These are phyloP conservation scores for Dicorynia guianensis DNA, from an alignment of 306 rosid species.

Conservation along the genomic window DNA sequence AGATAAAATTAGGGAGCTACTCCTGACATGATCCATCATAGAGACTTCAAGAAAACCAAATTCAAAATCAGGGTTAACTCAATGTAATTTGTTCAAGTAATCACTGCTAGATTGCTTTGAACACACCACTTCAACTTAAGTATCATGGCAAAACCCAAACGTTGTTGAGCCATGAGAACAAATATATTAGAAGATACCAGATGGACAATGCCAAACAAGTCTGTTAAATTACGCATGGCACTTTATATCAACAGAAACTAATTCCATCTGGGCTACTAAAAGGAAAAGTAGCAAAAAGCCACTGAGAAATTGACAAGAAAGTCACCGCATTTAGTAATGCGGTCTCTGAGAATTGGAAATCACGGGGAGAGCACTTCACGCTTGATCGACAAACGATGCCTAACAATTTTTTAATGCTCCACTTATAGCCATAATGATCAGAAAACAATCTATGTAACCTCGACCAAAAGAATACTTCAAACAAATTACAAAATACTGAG, in stretches of 20 bases:
- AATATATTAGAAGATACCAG: neutral
- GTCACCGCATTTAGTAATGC: neutral
- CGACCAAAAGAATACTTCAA: neutral
- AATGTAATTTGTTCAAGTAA: neutral
- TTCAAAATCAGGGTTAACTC: neutral
- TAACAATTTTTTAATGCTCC: neutral
- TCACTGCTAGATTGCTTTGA: neutral
- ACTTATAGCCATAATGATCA: neutral
- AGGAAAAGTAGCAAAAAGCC: neutral
- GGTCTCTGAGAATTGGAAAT: neutral
- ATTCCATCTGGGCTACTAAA: neutral
- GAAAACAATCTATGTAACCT: neutral
- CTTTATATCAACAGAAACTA: neutral
- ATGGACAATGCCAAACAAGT: neutral
- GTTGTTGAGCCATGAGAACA: neutral
- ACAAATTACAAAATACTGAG: too few species aligned
- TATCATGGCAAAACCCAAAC: neutral
- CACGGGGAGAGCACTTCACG: neutral
- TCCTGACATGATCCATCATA: neutral
- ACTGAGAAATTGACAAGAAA: neutral
- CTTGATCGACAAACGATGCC: constrained; percentile 2
- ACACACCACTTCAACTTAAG: neutral
- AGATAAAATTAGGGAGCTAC: neutral
- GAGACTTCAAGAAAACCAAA: neutral
- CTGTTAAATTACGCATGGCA: neutral